Conservation (phyloP, 768 basidiomycete species). For the Pulveroboletus frians region DNA sequence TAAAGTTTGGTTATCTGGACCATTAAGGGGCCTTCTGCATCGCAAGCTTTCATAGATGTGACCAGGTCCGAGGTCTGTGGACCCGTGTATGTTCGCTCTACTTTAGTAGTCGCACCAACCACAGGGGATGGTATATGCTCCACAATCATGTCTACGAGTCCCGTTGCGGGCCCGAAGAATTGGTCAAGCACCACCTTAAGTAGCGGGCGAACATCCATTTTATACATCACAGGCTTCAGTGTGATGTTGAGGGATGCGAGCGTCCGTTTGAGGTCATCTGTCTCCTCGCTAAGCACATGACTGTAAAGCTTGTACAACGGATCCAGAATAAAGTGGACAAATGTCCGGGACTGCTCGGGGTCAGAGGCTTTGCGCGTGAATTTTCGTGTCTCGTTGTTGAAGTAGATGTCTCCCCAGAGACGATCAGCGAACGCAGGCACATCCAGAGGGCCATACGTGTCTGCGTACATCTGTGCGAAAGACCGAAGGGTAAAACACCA, state of each 20-base stretch:
- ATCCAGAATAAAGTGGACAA: conserved; percentile 94
- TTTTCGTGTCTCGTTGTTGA: conserved; percentile 75
- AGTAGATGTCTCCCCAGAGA: conserved; percentile 98
- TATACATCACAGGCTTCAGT: conserved; percentile 90
- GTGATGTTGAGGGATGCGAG: conserved; percentile 72
- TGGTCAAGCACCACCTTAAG: conserved; percentile 91
- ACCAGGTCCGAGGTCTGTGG: conserved; percentile 79
- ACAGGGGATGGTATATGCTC: conserved; percentile 85
- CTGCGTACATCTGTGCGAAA: conserved; percentile 94
- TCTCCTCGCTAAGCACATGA: conserved; percentile 90
- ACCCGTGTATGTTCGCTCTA: conserved; percentile 83
- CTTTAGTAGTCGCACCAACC: conserved; percentile 56
- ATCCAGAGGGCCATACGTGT: conserved; percentile 84
- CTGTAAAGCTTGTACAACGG: conserved; percentile 97
- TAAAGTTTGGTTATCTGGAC: conserved; percentile 93
- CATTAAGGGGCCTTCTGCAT: conserved; percentile 83
- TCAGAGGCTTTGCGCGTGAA: conserved; percentile 81
- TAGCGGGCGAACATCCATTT: conserved; percentile 96
- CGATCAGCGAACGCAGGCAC: conserved; percentile 82
- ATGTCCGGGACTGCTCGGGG: conserved; percentile 74
- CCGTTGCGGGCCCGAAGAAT: conserved; percentile 89
- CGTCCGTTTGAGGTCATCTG: conserved; percentile 79
- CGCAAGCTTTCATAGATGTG: conserved; percentile 74
- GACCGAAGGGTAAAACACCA: conserved; percentile 96
- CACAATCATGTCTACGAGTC: conserved; percentile 88